Percentiles rank a stretch among this genome's conserved stretches.
Evolutionary conservation across 2,329 filamentous ascomycete genomes (phyloP).

Genomic region (Tolypocladium guangdongense): DNA sequence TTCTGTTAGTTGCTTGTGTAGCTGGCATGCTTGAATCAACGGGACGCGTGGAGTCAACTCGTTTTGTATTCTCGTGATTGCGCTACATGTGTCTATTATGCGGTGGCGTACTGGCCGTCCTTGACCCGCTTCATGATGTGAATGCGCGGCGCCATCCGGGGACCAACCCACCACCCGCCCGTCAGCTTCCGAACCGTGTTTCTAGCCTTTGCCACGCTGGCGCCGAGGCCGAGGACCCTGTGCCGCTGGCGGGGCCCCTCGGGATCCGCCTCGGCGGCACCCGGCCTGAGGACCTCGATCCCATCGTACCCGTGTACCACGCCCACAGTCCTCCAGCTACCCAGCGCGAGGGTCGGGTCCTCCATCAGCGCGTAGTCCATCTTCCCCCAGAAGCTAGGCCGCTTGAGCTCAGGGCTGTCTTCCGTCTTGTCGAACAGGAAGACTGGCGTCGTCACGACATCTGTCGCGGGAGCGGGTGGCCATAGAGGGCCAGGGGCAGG

Average conservation of each 20-base stretch:
- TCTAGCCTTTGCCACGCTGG: constrained; percentile 25
- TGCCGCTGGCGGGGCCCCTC: constrained; percentile 5
- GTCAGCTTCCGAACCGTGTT: constrained; percentile 32
- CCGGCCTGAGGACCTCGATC: constrained; percentile 44
- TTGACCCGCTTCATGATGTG: constrained; percentile 32
- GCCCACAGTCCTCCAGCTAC: constrained; percentile 44
- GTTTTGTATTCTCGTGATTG: background rate
- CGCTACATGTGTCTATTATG: background rate
- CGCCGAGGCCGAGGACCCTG: constrained; percentile 34
- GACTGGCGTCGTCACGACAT: constrained; percentile 12
- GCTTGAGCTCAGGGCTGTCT: constrained; percentile 29
- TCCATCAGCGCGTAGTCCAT: constrained; percentile 55
- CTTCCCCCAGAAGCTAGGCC: constrained; percentile 46
- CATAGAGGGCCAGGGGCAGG: constrained; percentile 21
- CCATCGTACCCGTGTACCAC: constrained; percentile 48
- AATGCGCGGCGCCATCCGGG: constrained; percentile 46
- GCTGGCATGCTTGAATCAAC: background rate
- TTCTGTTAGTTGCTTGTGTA: background rate
- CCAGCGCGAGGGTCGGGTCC: constrained; percentile 33
- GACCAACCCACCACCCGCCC: constrained; percentile 55
- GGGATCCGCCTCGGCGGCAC: constrained; percentile 12
- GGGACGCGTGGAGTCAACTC: background rate
- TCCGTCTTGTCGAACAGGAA: constrained; percentile 54
- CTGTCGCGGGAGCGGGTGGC: constrained; percentile 1
- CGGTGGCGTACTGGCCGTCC: background rate